Evolutionary conservation across 805 yeast species (phyloP).

Genomic region (Starmerella scarabaei): DNA sequence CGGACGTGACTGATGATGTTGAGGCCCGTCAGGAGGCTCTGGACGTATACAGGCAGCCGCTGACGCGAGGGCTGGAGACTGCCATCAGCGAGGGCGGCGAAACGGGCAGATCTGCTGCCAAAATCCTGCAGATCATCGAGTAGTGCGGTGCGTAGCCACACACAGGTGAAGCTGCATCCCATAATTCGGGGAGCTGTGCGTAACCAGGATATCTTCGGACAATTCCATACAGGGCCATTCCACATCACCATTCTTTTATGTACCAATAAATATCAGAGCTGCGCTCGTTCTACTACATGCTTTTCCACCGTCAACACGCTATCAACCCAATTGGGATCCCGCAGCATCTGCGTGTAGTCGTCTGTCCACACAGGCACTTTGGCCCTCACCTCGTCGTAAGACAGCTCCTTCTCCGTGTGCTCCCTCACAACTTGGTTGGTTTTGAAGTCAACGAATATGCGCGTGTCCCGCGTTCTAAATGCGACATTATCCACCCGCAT

Average conservation of each 20-base stretch:
- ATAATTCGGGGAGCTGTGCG: neutral
- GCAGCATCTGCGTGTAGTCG: conserved; percentile 54
- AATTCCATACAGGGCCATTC: neutral
- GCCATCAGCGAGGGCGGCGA: conserved; percentile 14
- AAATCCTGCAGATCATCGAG: neutral
- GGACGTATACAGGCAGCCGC: conserved; percentile 6
- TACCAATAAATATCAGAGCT: too few relatives aligned
- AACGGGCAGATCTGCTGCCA: conserved; percentile 13
- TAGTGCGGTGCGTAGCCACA: neutral
- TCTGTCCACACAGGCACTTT: conserved; percentile 37
- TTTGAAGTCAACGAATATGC: conserved; percentile 68
- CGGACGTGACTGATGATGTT: conserved; percentile 20
- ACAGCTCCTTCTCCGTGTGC: conserved; percentile 54
- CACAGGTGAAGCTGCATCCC: neutral
- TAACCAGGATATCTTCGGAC: too few relatives aligned
- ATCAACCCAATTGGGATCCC: conserved; percentile 77
- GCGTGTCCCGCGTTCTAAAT: conserved; percentile 69
- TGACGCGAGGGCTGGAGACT: conserved; percentile 7
- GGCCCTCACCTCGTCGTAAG: conserved; percentile 35
- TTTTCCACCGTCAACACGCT: conserved; percentile 8
- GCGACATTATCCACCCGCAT: conserved; percentile 83
- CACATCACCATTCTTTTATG: too few relatives aligned
- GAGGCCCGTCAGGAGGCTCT: conserved; percentile 20
- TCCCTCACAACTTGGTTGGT: conserved; percentile 58
- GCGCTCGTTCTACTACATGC: too few relatives aligned